Evolutionary conservation across 495 filamentous ascomycete species (phyloP).

Genomic region (Podospora pseudopauciseta): DNA sequence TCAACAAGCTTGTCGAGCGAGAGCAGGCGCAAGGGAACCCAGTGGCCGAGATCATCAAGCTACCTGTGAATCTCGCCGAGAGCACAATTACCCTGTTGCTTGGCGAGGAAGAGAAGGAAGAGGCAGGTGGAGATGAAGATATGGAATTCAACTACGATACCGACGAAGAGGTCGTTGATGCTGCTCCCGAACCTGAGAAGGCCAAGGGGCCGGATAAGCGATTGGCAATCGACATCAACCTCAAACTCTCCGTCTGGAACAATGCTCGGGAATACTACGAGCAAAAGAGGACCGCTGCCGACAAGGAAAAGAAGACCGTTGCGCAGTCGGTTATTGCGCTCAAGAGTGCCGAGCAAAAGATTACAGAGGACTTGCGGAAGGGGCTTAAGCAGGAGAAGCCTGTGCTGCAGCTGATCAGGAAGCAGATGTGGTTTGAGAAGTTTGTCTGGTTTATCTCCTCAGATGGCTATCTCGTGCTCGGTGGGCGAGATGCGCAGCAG

Average conservation of each 20-base stretch:
- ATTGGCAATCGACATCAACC: constrained; percentile 78
- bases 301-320: constrained; percentile 81
- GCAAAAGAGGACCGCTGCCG: constrained; percentile 75
- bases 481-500: constrained; percentile 83
- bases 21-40: constrained; percentile 78
- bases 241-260: constrained; percentile 73
- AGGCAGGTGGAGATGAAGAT: constrained; percentile 40
- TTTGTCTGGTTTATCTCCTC: constrained; percentile 93
- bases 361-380: constrained; percentile 77
- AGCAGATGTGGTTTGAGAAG: constrained; percentile 92
- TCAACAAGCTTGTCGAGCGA: constrained; percentile 79
- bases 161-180: constrained; percentile 59
- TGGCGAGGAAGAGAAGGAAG: constrained; percentile 61
- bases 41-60: constrained; percentile 80
- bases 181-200: constrained; percentile 45
- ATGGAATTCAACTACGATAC: constrained; percentile 61
- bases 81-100: constrained; percentile 82
- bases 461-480: constrained; percentile 88
- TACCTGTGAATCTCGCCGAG: constrained; percentile 83
- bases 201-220: constrained; percentile 43
- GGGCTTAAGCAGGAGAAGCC: constrained; percentile 90
- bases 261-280: constrained; percentile 92
- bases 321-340: constrained; percentile 79
- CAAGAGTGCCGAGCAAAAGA: constrained; percentile 85
- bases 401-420: constrained; percentile 74